A percentile compares a stretch with the other conserved stretches of the same genome.
Conservation (phyloP, 2,329 filamentous ascomycete species). For the Penicillium thymicola region DNA sequence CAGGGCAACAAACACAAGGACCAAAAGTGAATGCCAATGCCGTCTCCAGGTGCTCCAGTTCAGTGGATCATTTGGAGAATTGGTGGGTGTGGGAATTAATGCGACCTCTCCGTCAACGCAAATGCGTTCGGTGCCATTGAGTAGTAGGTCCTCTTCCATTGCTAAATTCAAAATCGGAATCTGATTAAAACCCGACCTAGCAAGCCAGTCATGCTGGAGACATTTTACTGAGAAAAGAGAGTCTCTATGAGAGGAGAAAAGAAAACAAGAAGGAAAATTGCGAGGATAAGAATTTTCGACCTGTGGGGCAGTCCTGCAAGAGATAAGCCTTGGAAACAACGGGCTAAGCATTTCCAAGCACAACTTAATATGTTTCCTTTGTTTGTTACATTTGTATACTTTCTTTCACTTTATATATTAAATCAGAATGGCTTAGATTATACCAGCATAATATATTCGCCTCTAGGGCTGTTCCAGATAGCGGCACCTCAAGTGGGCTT, state of each 20-base stretch:
- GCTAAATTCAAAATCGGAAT: conserved; percentile 2
- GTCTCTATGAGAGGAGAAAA: background rate
- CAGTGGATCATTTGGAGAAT: conserved; percentile 52
- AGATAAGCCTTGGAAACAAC: background rate
- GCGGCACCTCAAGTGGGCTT: background rate
- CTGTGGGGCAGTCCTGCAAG: background rate
- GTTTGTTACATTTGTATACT: background rate
- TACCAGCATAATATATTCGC: background rate
- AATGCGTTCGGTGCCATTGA: conserved; percentile 28
- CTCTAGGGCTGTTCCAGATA: background rate
- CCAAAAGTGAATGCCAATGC: conserved; percentile 51
- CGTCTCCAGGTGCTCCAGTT: conserved; percentile 51
- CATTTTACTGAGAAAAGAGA: background rate
- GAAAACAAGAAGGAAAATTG: background rate
- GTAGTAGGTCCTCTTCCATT: conserved; percentile 15
- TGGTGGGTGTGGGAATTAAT: conserved; percentile 53
- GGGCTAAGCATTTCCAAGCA: background rate
- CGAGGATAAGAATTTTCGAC: background rate
- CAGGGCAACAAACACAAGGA: conserved; percentile 54
- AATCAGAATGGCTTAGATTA: background rate
- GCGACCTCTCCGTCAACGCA: conserved; percentile 45
- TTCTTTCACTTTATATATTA: background rate
- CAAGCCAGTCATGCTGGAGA: conserved; percentile 3
- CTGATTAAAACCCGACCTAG: background rate
- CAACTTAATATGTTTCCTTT: background rate